These are phyloP conservation scores for Macrophomina tecta DNA, from an alignment of 2,329 filamentous ascomycete species.

Conservation along the genomic window DNA sequence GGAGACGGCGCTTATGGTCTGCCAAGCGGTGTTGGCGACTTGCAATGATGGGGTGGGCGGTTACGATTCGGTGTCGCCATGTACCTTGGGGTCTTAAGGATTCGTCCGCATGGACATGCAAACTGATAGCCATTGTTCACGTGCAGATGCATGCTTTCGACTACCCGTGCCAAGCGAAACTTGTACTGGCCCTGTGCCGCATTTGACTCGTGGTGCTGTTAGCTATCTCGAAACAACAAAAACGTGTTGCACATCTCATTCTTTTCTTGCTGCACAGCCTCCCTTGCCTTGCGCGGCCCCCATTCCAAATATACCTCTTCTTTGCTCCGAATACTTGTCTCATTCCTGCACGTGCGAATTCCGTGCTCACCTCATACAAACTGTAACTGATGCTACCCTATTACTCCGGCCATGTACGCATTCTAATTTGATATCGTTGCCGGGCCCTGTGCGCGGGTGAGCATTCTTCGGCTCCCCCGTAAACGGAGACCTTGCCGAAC, in stretches of 20 bases:
- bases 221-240: conserved; percentile 9
- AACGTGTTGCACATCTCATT: neutral
- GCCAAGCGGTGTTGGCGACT: too few species aligned
- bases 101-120: too few species aligned
- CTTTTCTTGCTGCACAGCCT: conserved; percentile 14
- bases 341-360: neutral
- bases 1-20: too few species aligned
- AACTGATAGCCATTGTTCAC: too few species aligned
- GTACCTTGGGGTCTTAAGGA: too few species aligned
- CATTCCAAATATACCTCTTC: neutral
- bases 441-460: conserved; percentile 3
- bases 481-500: conserved; percentile 8
- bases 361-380: neutral
- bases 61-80: too few species aligned
- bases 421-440: neutral
- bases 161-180: too few species aligned
- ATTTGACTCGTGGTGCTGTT: neutral
- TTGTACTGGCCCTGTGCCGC: neutral
- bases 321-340: neutral
- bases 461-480: neutral
- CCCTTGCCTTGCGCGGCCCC: conserved; percentile 12
- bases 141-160: too few species aligned
- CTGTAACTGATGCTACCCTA: neutral
- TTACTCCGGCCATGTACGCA: neutral
- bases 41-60: too few species aligned